Evolutionary conservation across 345 rosid species (phyloP).

Genomic region (Laguncularia racemosa): DNA sequence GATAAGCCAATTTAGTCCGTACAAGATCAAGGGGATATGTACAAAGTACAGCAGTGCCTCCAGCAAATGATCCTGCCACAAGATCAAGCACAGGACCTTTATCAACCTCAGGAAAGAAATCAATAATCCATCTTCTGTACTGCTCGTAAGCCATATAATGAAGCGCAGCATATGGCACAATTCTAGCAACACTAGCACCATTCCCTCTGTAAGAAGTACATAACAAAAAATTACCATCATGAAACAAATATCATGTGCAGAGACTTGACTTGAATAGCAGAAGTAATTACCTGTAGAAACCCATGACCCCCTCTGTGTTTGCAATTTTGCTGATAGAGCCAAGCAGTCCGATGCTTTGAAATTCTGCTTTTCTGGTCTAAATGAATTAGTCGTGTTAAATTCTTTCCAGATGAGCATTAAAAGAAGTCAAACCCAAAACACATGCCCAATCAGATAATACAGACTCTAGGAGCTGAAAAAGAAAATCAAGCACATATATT

Average conservation of each 20-base stretch:
- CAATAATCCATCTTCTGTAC: slow-evolving; percentile 87
- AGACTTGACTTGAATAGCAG: slow-evolving; percentile 4
- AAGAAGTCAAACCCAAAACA: background rate
- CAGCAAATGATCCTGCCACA: slow-evolving; percentile 84
- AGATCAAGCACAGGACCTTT: slow-evolving; percentile 93
- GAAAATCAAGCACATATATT: background rate
- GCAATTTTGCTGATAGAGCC: slow-evolving; percentile 74
- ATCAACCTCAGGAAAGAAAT: slow-evolving; percentile 40
- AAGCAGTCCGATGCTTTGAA: slow-evolving; percentile 49
- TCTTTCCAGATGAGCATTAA: background rate
- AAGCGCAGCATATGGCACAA: slow-evolving; percentile 90
- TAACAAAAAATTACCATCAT: slow-evolving; percentile 4
- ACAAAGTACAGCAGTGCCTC: slow-evolving; percentile 87
- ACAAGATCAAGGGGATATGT: slow-evolving; percentile 93
- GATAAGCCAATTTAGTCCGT: slow-evolving; percentile 84
- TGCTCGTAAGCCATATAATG: slow-evolving; percentile 94
- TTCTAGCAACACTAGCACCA: slow-evolving; percentile 92
- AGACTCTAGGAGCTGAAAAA: background rate
- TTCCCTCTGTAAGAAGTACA: slow-evolving; percentile 50
- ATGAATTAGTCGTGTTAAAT: slow-evolving; percentile 15
- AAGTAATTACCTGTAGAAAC: slow-evolving; percentile 70
- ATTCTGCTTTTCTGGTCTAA: slow-evolving; percentile 85
- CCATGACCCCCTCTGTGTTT: slow-evolving; percentile 73
- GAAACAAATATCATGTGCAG: background rate
- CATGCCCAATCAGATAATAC: background rate